Base-by-base conservation (phyloP, 164 flowering plant genomes). In the Piper betle region DNA sequence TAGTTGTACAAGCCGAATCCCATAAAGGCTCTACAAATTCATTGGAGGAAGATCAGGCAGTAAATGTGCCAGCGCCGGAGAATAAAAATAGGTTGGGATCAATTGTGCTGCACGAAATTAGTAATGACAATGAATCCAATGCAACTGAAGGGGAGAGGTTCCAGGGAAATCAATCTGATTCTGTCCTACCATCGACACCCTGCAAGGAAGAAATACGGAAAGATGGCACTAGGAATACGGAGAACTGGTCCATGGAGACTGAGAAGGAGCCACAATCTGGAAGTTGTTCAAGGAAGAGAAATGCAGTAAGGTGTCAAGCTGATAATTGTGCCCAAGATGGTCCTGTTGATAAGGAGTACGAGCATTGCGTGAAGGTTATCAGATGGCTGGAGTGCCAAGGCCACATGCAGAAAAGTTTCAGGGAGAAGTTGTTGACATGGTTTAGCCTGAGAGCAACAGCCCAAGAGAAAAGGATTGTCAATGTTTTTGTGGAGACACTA, bases 351-450 rank as follows among this genome's bases (percentile, higher is more conserved):
- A 53, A 69, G 60, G 96, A 82, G 61, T 88, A 85, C 12, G 99
- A 85, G 74, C 78, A 81, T 52, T 85, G 77, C 55, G 99, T 94
- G 71, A 86, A 85, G 74, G 76, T 82, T 43, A 75, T 94, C 58
- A 75, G 95, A 73, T 69, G 81, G 79, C 62, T 94, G 66, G 99
- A 94, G 55, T 85, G 91, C 43, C 82, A 88, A 33, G 97, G 99
- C 7, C 84, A 85, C 52, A 69, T 94, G 0, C 89, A 81, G 66
- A 81, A 75, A 68, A 75, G 73, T 66, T 94, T 94, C 66, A 70
- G 99, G 67, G 84, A 79, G 75, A 91, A 88, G 65, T 91, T 94
- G 63, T 71, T 94, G 60, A 86, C 99, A 12, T 94, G 99, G 99
- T 91, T 84, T 73, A 87, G 95, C 73, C 71, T 94, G 69, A 74